Evolutionary conservation across 2,329 filamentous ascomycete genomes (phyloP), one percentile per base, ranked within the genome.

Genomic region (Fusarium verrucosum): DNA sequence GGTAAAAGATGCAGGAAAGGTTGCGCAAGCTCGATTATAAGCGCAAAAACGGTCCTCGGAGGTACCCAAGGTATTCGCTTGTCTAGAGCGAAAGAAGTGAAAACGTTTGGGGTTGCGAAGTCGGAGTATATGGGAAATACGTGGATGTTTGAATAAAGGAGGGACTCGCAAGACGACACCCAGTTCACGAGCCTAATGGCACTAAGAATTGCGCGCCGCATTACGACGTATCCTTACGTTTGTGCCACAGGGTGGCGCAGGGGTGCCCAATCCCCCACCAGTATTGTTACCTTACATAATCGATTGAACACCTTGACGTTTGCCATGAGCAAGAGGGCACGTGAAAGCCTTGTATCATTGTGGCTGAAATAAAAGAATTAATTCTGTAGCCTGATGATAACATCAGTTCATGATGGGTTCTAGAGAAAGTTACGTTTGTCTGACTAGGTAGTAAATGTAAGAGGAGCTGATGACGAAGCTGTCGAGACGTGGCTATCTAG

Each of bases 141-240:
- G 68, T 67, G 67, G 70, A 64, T 71, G 70, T 28, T 65, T 67
- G 66, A 68, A 71, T 73, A 65, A 61, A 65, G 70, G 74, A 75
- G 73, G 66, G 72, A 72, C 65, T 72, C 68, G 63, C 70, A 69
- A 68, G 67, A 69, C 71, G 70, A 70, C 71, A 72, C 68, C 71
- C 64, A 72, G 65, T 71, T 72, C 66, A 68, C 59, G 70, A 75
- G 73, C 74, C 73, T 68, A 68, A 75, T 50, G 68, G 62, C 65
- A 58, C 72, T 71, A 72, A 70, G 59, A 59, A 36, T 70, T 70
- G 61, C 68, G 62, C 68, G 60, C 58, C 61, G 66, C 63, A 66
- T 65, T 59, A 59, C 55, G 55, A n/a, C n/a, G n/a, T n/a, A n/a
- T 66, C 49, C 58, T 52, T 56, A 46, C 35, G 19, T 25, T n/a